A percentile compares a stretch with the other conserved stretches of the same genome.
Conservation (phyloP, 164 flowering plant species). For the Vitis rupestris region DNA sequence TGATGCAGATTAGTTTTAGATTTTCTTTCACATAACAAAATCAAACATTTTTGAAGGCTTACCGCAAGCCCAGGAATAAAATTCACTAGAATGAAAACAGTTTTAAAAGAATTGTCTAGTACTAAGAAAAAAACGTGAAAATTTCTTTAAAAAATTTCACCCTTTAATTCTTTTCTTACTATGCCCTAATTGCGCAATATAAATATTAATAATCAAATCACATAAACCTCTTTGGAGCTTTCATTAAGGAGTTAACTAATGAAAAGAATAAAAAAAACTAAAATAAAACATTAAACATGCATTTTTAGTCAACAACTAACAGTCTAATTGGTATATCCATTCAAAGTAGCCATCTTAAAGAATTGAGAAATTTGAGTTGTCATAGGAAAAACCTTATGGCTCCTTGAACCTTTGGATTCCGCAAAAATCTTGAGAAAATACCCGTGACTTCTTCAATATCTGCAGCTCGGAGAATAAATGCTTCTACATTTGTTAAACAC, state of each 20-base stretch:
- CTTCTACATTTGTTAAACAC: slow-evolving; percentile 80
- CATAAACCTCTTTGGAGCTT: no score
- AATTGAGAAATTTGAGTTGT: neutral
- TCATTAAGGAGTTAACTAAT: neutral
- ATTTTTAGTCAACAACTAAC: neutral
- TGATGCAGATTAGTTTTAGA: no score
- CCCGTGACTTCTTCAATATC: slow-evolving; percentile 81
- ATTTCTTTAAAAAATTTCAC: no score
- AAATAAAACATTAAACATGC: neutral
- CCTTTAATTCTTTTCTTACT: no score
- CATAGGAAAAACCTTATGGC: slow-evolving; percentile 62
- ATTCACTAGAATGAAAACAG: no score
- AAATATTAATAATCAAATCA: no score
- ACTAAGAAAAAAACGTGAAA: no score
- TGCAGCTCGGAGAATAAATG: slow-evolving; percentile 66
- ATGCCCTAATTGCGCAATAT: no score
- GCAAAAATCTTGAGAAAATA: slow-evolving; percentile 57
- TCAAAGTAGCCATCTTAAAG: neutral
- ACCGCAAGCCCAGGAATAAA: no score
- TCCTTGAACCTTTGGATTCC: slow-evolving; percentile 69
- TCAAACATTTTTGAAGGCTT: no score
- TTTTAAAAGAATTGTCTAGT: no score
- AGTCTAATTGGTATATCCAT: neutral
- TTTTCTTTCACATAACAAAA: no score
- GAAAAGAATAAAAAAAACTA: neutral